Evolutionary conservation across 2,329 filamentous ascomycete species (phyloP), one percentile per base, ranked within the genome.

Genomic region (Colletotrichum higginsianum): DNA sequence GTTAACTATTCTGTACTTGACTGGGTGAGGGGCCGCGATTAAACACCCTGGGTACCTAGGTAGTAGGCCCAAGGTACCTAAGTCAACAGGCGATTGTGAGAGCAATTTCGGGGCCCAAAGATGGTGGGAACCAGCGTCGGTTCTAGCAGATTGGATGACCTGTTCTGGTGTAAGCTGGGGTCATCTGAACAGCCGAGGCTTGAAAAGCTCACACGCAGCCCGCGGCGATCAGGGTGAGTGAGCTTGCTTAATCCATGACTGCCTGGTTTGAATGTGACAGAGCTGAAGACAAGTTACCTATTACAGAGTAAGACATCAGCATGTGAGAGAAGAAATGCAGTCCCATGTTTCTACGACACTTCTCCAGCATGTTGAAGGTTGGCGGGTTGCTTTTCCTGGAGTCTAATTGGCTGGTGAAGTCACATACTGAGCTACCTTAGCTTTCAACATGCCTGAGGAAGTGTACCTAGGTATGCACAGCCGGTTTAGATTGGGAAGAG

Each of bases 71-170:
- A 35, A 35, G 8, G 30, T 35, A 35, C 30, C 30, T 9, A 35
- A 30, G 26, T 58, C 50, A 46, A 42, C 35, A 71, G 30, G 55
- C 64, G 35, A 56, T 50, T 50, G 49, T 61, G 56, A 66, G 58
- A 55, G 67, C 44, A 56, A 61, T 49, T 57, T 71, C 53, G 56
- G 67, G 56, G 47, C 21, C 38, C 56, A 61, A 61, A 62, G 66
- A 60, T 61, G 49, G 67, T 21, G 67, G 56, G 56, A 55, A 56
- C 23, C 44, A 56, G 42, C 49, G 55, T 38, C 52, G 35, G 53
- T n/a, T 57, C 55, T 49, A 56, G 62, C 49, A 70, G 55, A 70
- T 70, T 70, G 18, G 49, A 56, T 61, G 15, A 35, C 42, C 42
- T 30, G 15, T 23, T 50, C 21, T 21, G 13, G 30, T 23, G 35